Evolutionary conservation across 306 rosid genomes (phyloP).

Genomic region (Malus domestica): DNA sequence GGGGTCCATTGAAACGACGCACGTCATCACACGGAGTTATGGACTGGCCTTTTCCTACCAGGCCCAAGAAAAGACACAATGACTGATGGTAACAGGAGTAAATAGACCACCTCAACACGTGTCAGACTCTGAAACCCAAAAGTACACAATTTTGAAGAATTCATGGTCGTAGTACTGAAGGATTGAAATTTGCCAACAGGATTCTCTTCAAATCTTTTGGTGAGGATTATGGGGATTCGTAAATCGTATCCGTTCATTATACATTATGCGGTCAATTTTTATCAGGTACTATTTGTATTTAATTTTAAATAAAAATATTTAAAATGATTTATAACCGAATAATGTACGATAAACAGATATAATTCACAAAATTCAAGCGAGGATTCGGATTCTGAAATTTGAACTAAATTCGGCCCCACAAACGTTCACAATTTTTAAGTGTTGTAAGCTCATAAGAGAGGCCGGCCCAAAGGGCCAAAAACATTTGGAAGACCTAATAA

Average conservation of each 20-base stretch:
- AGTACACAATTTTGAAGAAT: not conserved
- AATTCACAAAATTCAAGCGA: rapidly evolving
- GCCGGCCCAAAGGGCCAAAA: too few relatives aligned
- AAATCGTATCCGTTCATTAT: too few relatives aligned
- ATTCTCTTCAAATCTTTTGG: too few relatives aligned
- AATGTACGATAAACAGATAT: rapidly evolving
- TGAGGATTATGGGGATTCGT: rapidly evolving
- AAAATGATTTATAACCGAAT: rapidly evolving
- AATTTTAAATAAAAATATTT: too few relatives aligned
- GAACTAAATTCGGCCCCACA: not conserved
- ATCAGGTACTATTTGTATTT: too few relatives aligned
- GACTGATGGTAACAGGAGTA: not conserved
- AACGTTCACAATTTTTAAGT: not conserved
- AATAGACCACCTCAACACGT: not conserved
- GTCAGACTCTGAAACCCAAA: not conserved
- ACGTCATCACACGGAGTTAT: not conserved
- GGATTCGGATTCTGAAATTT: not conserved
- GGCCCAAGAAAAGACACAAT: not conserved
- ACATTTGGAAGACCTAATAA: not conserved
- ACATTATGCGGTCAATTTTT: rapidly evolving
- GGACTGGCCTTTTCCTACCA: not conserved
- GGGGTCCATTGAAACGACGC: not conserved
- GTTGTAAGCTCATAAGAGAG: not conserved
- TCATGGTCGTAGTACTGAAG: not conserved
- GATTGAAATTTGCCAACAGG: too few relatives aligned